These are phyloP conservation scores for Solanum rostratum DNA, from an alignment of 257 asterid genomes.

Conservation along the genomic window DNA sequence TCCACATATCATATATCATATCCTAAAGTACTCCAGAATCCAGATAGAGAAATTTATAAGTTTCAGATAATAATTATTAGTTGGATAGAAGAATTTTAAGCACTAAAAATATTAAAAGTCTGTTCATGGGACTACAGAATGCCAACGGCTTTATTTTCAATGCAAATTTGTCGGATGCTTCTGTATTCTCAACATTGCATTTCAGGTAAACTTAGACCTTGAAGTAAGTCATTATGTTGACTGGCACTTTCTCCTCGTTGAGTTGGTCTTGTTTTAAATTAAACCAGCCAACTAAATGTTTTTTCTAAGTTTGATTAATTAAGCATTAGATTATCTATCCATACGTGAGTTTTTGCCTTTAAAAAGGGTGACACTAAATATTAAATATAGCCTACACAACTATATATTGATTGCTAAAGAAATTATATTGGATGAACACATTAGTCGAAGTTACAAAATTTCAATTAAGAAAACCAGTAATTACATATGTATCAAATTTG, in stretches of 20 bases:
- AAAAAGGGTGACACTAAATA: not conserved
- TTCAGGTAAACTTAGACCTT: not conserved
- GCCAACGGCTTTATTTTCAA: not conserved
- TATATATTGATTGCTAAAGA: not conserved
- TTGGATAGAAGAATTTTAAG: not conserved
- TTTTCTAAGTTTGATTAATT: not conserved
- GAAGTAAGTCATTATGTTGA: not conserved
- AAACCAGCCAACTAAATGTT: not conserved
- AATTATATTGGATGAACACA: not conserved
- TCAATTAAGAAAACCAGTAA: not conserved
- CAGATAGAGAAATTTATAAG: not conserved
- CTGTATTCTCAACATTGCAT: not conserved
- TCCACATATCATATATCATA: not conserved
- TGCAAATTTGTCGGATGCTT: not conserved
- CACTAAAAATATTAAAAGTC: not conserved
- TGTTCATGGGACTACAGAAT: not conserved
- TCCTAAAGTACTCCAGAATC: not conserved
- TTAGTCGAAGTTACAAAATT: not conserved
- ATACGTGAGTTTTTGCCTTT: not conserved
- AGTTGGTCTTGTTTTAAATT: not conserved
- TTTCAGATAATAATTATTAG: not conserved
- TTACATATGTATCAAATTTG: not conserved
- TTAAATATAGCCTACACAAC: not conserved
- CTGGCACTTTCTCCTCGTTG: not conserved
- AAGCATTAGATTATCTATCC: not conserved